These are phyloP conservation scores for Mesembryanthemum crystallinum DNA, from an alignment of 148 eudicot genomes.

Conservation along the genomic window DNA sequence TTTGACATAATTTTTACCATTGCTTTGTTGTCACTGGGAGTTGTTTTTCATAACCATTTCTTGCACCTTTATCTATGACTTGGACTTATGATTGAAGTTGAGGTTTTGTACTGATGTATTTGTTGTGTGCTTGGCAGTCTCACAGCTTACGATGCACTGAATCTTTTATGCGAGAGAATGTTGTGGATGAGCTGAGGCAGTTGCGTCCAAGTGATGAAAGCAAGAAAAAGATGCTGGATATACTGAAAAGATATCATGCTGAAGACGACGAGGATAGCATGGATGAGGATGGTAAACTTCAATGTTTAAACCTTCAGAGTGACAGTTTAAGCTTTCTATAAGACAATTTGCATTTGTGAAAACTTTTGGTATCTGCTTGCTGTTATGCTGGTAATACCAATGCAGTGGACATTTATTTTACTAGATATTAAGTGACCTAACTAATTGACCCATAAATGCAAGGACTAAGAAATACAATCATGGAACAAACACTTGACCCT, in stretches of 20 bases:
- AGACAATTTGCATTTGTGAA: background rate
- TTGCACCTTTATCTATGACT: background rate
- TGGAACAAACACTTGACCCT: background rate
- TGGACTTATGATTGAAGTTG: background rate
- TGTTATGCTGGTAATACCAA: background rate
- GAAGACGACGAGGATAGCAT: constrained; percentile 63
- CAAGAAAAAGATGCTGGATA: constrained; percentile 70
- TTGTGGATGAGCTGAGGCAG: constrained; percentile 62
- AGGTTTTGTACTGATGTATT: constrained; percentile 1
- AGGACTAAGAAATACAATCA: background rate
- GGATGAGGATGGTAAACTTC: constrained; percentile 73
- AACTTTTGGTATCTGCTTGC: background rate
- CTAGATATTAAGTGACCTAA: background rate
- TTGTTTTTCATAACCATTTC: too few relatives aligned
- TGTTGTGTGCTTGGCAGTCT: constrained; percentile 43
- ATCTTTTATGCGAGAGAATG: constrained; percentile 94
- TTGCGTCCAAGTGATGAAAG: constrained; percentile 57
- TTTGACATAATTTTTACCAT: background rate
- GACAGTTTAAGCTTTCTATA: background rate
- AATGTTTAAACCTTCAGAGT: background rate
- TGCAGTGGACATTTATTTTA: background rate
- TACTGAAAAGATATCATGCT: constrained; percentile 66
- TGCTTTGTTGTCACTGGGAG: background rate
- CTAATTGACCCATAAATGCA: background rate
- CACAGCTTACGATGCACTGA: constrained; percentile 87